Evolutionary conservation across 1,139 yeast genomes (phyloP), one percentile per base, ranked within the genome.

Genomic region (Protomyces inundatus): DNA sequence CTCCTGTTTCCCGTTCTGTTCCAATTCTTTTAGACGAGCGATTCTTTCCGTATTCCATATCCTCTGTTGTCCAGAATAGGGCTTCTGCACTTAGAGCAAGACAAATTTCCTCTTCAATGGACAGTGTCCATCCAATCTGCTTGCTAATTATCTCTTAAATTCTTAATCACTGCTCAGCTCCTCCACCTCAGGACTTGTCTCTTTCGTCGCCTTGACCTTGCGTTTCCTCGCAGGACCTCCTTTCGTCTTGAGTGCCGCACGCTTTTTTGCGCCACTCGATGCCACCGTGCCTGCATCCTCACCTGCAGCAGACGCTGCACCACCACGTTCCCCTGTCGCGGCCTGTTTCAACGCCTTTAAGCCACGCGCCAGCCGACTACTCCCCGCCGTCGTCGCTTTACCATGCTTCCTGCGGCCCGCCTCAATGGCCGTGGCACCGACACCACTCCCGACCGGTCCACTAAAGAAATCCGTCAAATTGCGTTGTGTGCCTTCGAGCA

Each of bases 381-480:
- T 42, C 48, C 30, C 48, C 23, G 32, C 23, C 6, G 16, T 42
- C 2, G 23, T 23, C 23, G 23, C 23, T 23, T 23, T 23, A 14
- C 48, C 32, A 14, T 42, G 48, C 23, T 42, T 42, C 32, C 48
- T 23, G 9, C 48, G 23, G n/a, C 48, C 48, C n/a, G 48, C 30
- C 32, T 42, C 48, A 16, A 42, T 42, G 1, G 48, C 23, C 39
- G 46, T 10, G n/a, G 56, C 55, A 4, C 35, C 64, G 4, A 61
- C 62, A 3, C 57, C 62, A 9, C 61, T 65, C 32, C 59, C 61
- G 10, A 64, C 56, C 30, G 58, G 48, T 6, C 64, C 66, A 32
- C 45, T 30, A 45, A 84, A 85, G 70, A 85, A 85, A 69, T 84
- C 87, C 1, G 80, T 81, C 55, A 85, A 73, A 0, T 84, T 83